Evolutionary conservation across 2,329 filamentous ascomycete species (phyloP), one percentile per base, ranked within the genome.

Genomic region (Calcarisporium arbuscula): DNA sequence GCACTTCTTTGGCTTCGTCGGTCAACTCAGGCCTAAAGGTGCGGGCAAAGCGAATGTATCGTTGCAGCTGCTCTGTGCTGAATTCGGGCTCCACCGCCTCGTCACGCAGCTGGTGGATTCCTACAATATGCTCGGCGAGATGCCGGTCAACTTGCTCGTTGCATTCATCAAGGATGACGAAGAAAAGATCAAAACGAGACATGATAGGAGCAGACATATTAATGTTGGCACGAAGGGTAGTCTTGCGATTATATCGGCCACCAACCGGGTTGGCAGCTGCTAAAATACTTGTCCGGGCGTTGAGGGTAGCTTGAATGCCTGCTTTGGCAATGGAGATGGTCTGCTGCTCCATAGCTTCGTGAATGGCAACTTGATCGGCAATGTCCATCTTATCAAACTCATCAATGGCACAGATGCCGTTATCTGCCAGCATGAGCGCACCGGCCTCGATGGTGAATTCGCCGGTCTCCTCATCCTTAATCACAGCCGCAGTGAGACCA

Each of bases 361-460:
- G 92, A 53, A 98, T 98, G 46, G 92, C 92, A 36, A 98, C 92
- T 65, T 98, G 92, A 58, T 98, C 92, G 34, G 69, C 80, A 42
- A 98, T 85, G 52, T 98, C 92, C 92, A 98, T 98, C 68, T 98
- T 98, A 76, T 98, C 92, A 50, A 98, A 98, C 58, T 98, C 92
- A 56, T 98, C 92, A 56, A 98, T 98, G 40, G 88, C 89, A 61
- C 92, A 98, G 50, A 96, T 94, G 35, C 92, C 92, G 47, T 95
- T 95, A 53, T 96, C 82, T 16, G 92, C 92, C 41, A 98, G 70
- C 92, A 98, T 96, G 38, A 98, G 77, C 10, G 92, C 92, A 65
- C 92, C 92, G 6, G 92, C 92, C 65, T 98, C 92, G 49, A 98
- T 98, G 11, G 92, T 98, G 58, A 95, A 95, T 56, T 98, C 92